Base-by-base conservation (phyloP, 2,329 filamentous ascomycete species). In the Botryosphaeria dothidea region DNA sequence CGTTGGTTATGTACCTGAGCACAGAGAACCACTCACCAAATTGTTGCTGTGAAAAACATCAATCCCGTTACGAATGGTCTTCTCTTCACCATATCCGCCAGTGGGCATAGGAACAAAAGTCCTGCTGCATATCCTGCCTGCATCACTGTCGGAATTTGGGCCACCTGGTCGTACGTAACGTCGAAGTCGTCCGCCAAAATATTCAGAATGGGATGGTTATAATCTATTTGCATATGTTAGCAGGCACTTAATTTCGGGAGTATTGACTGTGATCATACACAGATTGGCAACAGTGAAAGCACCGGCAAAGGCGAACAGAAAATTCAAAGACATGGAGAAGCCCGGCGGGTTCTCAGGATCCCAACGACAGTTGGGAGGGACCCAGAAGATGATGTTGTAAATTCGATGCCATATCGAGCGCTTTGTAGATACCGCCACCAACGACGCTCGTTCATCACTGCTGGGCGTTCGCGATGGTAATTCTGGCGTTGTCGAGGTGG, bases 81-180 rank as follows among this genome's bases (percentile, higher is more conserved):
- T 25, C 92, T 82, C 29, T 83, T 84, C 6, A 94, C 74, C 45
- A 88, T 70, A 68, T 95, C 92, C 0, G 91, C 92, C 1, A 93
- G 75, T 0, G 92, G 92, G 71, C 91, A 92, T 9, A 95, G 79
- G 67, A 94, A 87, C 17, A 94, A 77, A 21, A 95, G 74, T 0
- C 92, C 91, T 0, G 82, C 82, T 0, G 91, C 91, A 76, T 95
- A 95, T 1, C 92, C 92, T 1, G 90, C 89, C 74, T 95, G 92
- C 76, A 91, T 88, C 48, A 93, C 79, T 0, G 92, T 94, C 1
- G 92, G 90, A 25, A 94, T 87, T 45, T 86, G 77, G 3, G 85
- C 82, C 0, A 91, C 87, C 62, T 84, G 81, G 71, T 92, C 90
- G 71, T 92, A 90, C 8, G 83, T 84, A 54, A 94, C 88, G 62